phyloP scores from a whole-genome alignment of 2,329 filamentous ascomycete genomes.

The Trichoderma hamatum region DNA sequence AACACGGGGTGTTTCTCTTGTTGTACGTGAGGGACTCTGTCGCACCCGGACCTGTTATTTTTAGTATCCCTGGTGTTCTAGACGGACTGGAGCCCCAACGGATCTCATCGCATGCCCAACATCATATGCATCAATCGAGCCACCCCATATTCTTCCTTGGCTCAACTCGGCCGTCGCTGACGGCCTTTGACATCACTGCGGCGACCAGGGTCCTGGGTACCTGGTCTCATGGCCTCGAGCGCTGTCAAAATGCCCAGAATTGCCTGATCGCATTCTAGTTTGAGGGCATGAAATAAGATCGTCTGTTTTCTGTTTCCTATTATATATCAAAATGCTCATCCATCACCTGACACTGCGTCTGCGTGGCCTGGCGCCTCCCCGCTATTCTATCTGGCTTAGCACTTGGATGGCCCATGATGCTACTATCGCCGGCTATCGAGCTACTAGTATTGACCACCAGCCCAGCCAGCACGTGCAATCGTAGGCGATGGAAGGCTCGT shows the following conservation, averaged over 20 bases:
- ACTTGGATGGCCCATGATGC: background rate
- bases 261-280: background rate
- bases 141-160: background rate
- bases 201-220: background rate
- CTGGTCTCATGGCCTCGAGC: conserved; percentile 1
- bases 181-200: conserved; percentile 14
- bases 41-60: conserved; percentile 4
- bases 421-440: background rate
- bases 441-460: conserved; percentile 5
- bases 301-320: background rate
- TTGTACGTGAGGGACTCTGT: conserved; percentile 11
- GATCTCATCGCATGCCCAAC: conserved; percentile 5
- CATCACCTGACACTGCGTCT: conserved; percentile 12
- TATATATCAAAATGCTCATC: background rate
- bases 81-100: background rate
- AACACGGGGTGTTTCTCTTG: conserved; percentile 18
- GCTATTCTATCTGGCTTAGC: conserved; percentile 7
- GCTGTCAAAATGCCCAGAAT: background rate
- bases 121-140: conserved; percentile 17
- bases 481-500: background rate
- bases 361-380: background rate
- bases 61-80: conserved; percentile 2
- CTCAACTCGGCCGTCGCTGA: conserved; percentile 3
- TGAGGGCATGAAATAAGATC: background rate
- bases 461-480: background rate